Conservation (phyloP, 2,329 filamentous ascomycete species). For the Aspergillus amoenus region DNA sequence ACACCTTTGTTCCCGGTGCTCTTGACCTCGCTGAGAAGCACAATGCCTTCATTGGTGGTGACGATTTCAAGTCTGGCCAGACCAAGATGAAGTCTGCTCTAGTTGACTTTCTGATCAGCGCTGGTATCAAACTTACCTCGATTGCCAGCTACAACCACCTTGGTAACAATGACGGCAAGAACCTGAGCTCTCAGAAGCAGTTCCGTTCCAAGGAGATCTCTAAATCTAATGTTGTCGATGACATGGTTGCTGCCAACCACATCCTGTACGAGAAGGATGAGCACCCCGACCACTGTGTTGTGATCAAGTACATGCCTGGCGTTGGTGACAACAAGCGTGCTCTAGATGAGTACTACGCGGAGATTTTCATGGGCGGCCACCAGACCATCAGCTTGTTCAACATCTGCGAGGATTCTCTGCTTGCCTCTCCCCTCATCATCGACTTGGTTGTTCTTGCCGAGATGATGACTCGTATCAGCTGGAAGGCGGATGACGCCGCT, state of each 20-base stretch:
- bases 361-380: constrained; percentile 98
- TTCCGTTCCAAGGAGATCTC: constrained; percentile 99
- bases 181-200: constrained; percentile 93
- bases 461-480: constrained; percentile 98
- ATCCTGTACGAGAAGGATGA: constrained; percentile 89
- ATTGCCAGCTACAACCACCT: constrained; percentile 99
- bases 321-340: constrained; percentile 99
- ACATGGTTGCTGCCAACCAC: constrained; percentile 96
- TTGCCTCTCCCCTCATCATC: constrained; percentile 95
- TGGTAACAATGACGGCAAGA: constrained; percentile 99
- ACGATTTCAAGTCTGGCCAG: constrained; percentile 99
- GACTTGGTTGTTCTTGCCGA: constrained; percentile 90
- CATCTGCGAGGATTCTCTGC: constrained; percentile 95
- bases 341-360: constrained; percentile 97
- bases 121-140: constrained; percentile 96
- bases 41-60: constrained; percentile 88
- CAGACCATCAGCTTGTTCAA: constrained; percentile 99
- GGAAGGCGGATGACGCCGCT: constrained; percentile 66
- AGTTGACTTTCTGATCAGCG: constrained; percentile 97
- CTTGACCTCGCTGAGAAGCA: constrained; percentile 86
- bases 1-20: constrained; percentile 94
- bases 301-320: constrained; percentile 99
- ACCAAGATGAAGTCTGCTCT: constrained; percentile 99
- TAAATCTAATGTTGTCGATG: constrained; percentile 98
- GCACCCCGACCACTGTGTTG: constrained; percentile 96